Conservation (phyloP, 208 protist species). For the Trypanosoma congolense region DNA sequence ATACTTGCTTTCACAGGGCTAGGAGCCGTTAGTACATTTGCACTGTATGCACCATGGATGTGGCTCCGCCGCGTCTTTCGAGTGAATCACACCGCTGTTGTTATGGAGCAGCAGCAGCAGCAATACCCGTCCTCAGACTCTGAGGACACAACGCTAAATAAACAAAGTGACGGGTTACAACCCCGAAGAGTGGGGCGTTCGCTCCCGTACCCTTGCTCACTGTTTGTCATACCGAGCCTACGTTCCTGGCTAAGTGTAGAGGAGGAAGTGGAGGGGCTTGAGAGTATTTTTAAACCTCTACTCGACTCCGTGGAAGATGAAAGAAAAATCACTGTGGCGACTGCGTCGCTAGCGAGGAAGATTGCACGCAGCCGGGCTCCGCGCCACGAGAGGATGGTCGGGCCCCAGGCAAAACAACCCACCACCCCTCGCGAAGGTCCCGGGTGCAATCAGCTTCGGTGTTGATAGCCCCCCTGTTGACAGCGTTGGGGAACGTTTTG, state of each 20-base stretch:
- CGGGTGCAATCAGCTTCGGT: too few relatives aligned
- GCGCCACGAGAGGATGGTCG: too few relatives aligned
- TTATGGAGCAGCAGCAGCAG: too few relatives aligned
- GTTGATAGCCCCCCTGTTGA: too few relatives aligned
- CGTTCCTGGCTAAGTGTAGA: slow-evolving; percentile 61
- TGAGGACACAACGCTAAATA: background rate
- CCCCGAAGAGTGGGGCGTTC: slow-evolving; percentile 42
- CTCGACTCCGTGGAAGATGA: background rate
- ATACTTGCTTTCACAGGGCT: slow-evolving; percentile 29
- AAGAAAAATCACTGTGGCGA: too few relatives aligned
- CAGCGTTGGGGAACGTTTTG: background rate
- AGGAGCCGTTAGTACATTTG: slow-evolving; percentile 28
- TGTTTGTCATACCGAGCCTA: slow-evolving; percentile 42
- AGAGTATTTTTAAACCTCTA: slow-evolving; percentile 20
- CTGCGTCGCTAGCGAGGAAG: too few relatives aligned
- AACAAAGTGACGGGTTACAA: too few relatives aligned
- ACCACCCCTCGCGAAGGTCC: too few relatives aligned
- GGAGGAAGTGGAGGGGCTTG: slow-evolving; percentile 50
- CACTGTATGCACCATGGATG: slow-evolving; percentile 34
- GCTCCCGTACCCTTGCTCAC: slow-evolving; percentile 48
- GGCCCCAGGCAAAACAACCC: too few relatives aligned
- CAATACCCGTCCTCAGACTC: too few relatives aligned
- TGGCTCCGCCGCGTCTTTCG: slow-evolving; percentile 79
- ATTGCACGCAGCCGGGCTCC: too few relatives aligned
- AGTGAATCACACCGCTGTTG: slow-evolving; percentile 66